A percentile compares a stretch with the other conserved stretches of the same genome.
These are phyloP conservation scores for Neofusicoccum laricinum DNA, from an alignment of 2,329 filamentous ascomycete genomes.

Conservation along the genomic window DNA sequence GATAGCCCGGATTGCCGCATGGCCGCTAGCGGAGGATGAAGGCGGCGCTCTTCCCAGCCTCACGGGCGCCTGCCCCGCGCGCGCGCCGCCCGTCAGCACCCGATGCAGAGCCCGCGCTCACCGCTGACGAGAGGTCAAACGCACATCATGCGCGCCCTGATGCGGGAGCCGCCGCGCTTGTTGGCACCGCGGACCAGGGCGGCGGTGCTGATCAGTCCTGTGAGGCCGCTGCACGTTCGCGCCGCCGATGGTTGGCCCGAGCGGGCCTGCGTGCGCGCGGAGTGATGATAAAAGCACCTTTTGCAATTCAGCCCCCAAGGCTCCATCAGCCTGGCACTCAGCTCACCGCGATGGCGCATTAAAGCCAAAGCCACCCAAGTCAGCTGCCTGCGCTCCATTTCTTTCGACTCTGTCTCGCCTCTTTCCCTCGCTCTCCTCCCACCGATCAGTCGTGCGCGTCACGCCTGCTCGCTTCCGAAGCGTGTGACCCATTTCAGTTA, in stretches of 20 bases:
- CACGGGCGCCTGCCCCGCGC: slow-evolving; percentile 1
- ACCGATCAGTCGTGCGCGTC: slow-evolving; percentile 10
- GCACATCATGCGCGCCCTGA: neutral
- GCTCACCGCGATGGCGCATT: neutral
- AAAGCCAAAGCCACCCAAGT: slow-evolving; percentile 9
- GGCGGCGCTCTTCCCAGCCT: neutral
- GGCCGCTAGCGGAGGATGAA: neutral
- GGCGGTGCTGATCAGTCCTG: neutral
- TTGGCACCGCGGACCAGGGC: neutral
- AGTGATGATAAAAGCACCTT: neutral
- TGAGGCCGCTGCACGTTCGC: neutral
- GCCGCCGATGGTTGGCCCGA: neutral
- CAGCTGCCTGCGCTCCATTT: neutral
- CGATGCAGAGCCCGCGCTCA: neutral
- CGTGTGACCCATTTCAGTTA: slow-evolving; percentile 15
- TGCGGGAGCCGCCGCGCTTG: slow-evolving; percentile 5
- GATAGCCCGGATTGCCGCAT: neutral
- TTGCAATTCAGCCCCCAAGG: slow-evolving; percentile 7
- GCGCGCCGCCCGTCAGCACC: slow-evolving; percentile 6
- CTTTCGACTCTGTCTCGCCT: neutral
- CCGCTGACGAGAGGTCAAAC: slow-evolving; percentile 10
- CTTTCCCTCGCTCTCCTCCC: neutral
- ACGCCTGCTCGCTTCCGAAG: neutral
- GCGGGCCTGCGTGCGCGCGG: neutral
- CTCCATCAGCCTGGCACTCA: slow-evolving; percentile 4